These are phyloP conservation scores for Trametes elegans DNA, from an alignment of 768 basidiomycete genomes.

Conservation along the genomic window DNA sequence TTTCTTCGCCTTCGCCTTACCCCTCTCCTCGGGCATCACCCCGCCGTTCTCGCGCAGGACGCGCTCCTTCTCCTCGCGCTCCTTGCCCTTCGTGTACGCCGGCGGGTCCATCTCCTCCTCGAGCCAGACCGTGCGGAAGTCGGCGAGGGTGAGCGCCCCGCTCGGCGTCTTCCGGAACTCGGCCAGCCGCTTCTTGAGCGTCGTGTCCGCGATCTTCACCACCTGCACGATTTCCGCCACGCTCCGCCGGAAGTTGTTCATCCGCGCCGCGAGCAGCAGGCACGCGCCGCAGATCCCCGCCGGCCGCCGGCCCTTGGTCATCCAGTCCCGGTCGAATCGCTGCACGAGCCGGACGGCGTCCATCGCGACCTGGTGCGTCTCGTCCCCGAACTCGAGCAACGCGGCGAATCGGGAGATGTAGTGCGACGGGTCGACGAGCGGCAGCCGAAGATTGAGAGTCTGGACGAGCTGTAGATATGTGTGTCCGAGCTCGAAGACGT, in stretches of 20 bases:
- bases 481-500: slow-evolving; percentile 95
- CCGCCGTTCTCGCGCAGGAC: slow-evolving; percentile 31
- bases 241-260: slow-evolving; percentile 95
- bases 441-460: slow-evolving; percentile 79
- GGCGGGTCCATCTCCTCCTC: slow-evolving; percentile 93
- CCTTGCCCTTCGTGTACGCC: slow-evolving; percentile 77
- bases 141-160: slow-evolving; percentile 79
- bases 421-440: slow-evolving; percentile 92
- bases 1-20: slow-evolving; percentile 33
- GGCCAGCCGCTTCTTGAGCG: slow-evolving; percentile 87
- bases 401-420: slow-evolving; percentile 96
- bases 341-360: slow-evolving; percentile 94
- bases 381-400: slow-evolving; percentile 93
- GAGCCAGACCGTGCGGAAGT: slow-evolving; percentile 88
- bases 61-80: slow-evolving; percentile 60
- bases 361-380: slow-evolving; percentile 85
- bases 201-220: slow-evolving; percentile 97
- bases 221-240: slow-evolving; percentile 97
- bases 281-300: slow-evolving; percentile 98
- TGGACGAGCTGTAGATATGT: slow-evolving; percentile 94
- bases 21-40: slow-evolving; percentile 28
- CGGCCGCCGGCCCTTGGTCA: slow-evolving; percentile 91
- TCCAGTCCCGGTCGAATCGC: slow-evolving; percentile 96
- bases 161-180: slow-evolving; percentile 93
- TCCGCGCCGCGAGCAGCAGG: slow-evolving; percentile 90